Evolutionary conservation across 2,329 filamentous ascomycete genomes (phyloP).

Genomic region (Hortaea sp.): DNA sequence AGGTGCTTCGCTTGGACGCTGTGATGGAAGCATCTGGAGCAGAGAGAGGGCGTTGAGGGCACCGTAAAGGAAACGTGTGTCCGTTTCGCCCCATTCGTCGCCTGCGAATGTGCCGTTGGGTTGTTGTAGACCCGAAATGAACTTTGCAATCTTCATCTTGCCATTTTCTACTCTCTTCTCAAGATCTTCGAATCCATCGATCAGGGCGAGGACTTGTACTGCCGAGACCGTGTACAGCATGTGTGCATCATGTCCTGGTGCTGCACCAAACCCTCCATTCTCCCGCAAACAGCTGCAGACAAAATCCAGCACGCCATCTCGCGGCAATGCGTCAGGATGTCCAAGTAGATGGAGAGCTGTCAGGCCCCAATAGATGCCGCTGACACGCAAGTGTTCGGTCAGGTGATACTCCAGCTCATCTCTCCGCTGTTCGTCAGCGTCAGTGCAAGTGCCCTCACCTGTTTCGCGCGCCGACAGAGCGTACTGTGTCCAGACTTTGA

Average conservation of each 20-base stretch:
- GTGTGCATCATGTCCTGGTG: slow-evolving; percentile 88
- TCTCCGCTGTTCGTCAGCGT: slow-evolving; percentile 50
- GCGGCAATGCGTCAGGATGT: slow-evolving; percentile 69
- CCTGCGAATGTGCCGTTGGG: slow-evolving; percentile 76
- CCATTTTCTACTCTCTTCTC: slow-evolving; percentile 58
- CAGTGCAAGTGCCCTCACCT: slow-evolving; percentile 28
- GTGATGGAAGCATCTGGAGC: slow-evolving; percentile 53
- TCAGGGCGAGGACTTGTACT: slow-evolving; percentile 80
- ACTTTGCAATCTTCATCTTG: slow-evolving; percentile 65
- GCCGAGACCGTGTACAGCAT: slow-evolving; percentile 94
- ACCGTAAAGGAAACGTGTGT: slow-evolving; percentile 88
- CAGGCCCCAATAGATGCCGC: slow-evolving; percentile 93
- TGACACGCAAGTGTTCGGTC: slow-evolving; percentile 90
- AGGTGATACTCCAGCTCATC: slow-evolving; percentile 97
- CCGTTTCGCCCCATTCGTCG: slow-evolving; percentile 92
- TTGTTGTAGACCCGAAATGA: slow-evolving; percentile 75
- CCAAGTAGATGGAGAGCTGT: slow-evolving; percentile 78
- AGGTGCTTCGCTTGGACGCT: slow-evolving; percentile 15
- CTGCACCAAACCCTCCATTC: slow-evolving; percentile 84
- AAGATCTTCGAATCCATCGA: slow-evolving; percentile 76
- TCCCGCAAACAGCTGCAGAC: slow-evolving; percentile 90
- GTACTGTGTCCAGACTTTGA: slow-evolving; percentile 76
- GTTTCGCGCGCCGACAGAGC: slow-evolving; percentile 22
- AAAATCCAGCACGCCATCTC: slow-evolving; percentile 75
- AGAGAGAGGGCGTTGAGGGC: slow-evolving; percentile 85